Evolutionary conservation across 75 land plant species (phyloP).

Genomic region (Pinus tabuliformis): DNA sequence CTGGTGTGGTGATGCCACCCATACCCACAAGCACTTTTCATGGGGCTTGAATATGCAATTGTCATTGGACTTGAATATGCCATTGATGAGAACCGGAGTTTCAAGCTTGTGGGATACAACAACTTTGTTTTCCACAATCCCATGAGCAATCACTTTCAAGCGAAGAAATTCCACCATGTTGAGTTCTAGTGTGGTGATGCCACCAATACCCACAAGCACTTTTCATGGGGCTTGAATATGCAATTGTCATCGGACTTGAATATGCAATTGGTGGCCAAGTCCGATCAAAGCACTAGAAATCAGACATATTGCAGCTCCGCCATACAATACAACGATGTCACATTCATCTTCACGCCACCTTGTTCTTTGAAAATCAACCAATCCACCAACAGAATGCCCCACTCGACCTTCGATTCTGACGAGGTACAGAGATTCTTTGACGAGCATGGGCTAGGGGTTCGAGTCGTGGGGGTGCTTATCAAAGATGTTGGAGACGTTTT

Average conservation of each 20-base stretch:
- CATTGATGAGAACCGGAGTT: constrained; percentile 7
- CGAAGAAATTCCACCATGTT: constrained; percentile 86
- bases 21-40: constrained; percentile 77
- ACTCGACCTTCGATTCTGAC: constrained; percentile 24
- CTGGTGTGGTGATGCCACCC: constrained; percentile 85
- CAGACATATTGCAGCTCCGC: constrained; percentile 73
- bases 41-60: constrained; percentile 83
- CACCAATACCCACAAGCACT: constrained; percentile 66
- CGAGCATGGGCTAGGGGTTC: constrained; percentile 75
- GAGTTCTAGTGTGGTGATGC: constrained; percentile 94
- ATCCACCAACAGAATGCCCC: constrained; percentile 11
- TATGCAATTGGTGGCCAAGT: constrained; percentile 73
- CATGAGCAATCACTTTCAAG: constrained; percentile 63
- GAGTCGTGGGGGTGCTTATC: constrained; percentile 81
- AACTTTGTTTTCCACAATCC: constrained; percentile 81
- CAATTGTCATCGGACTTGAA: constrained; percentile 82
- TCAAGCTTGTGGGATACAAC: constrained; percentile 65
- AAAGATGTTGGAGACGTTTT: constrained; percentile 71
- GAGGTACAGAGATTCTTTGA: constrained; percentile 44
- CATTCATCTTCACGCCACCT: constrained; percentile 88
- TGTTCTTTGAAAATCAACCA: constrained; percentile 52
- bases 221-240: constrained; percentile 93
- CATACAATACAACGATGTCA: constrained; percentile 53
- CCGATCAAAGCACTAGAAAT: constrained; percentile 92
- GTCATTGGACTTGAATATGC: no score